Evolutionary conservation across 2,329 filamentous ascomycete species (phyloP).

Genomic region (Dissoconium aciculare): DNA sequence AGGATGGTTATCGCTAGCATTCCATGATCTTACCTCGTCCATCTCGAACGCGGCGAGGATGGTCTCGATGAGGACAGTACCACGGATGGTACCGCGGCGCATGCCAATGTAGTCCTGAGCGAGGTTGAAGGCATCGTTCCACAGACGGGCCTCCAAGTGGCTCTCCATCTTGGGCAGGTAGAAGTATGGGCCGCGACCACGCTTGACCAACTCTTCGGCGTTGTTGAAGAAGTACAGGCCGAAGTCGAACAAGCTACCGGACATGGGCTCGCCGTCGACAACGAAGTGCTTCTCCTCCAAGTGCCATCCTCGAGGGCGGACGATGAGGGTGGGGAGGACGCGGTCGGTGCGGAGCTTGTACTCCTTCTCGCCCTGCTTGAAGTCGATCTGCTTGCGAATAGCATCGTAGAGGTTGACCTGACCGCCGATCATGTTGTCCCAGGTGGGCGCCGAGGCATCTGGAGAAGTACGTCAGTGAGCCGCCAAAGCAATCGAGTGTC

Average conservation of each 20-base stretch:
- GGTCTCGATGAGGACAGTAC: slow-evolving; percentile 92
- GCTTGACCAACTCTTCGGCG: slow-evolving; percentile 70
- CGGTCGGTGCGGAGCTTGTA: slow-evolving; percentile 94
- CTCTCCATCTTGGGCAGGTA: slow-evolving; percentile 95
- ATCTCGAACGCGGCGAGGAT: slow-evolving; percentile 98
- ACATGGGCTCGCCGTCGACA: slow-evolving; percentile 87
- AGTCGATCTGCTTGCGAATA: slow-evolving; percentile 84
- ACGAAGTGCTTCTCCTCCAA: slow-evolving; percentile 97
- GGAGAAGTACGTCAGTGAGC: slow-evolving; percentile 8
- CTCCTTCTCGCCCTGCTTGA: slow-evolving; percentile 87
- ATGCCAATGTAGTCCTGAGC: slow-evolving; percentile 87
- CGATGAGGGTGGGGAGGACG: slow-evolving; percentile 75
- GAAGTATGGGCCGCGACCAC: slow-evolving; percentile 84
- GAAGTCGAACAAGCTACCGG: slow-evolving; percentile 86
- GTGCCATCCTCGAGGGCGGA: slow-evolving; percentile 92
- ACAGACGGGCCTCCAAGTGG: slow-evolving; percentile 88
- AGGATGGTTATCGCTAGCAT: slow-evolving; percentile 9
- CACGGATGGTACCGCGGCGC: slow-evolving; percentile 79
- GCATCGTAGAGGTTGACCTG: slow-evolving; percentile 97
- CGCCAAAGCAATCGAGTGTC: neutral
- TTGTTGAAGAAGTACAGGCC: slow-evolving; percentile 99
- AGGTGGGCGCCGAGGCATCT: slow-evolving; percentile 93
- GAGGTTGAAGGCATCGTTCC: slow-evolving; percentile 97
- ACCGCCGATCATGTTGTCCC: slow-evolving; percentile 98
- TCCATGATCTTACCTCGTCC: slow-evolving; percentile 51